Evolutionary conservation across 352 stramenopile genomes (phyloP).

Genomic region (Globisporangium perplexum): DNA sequence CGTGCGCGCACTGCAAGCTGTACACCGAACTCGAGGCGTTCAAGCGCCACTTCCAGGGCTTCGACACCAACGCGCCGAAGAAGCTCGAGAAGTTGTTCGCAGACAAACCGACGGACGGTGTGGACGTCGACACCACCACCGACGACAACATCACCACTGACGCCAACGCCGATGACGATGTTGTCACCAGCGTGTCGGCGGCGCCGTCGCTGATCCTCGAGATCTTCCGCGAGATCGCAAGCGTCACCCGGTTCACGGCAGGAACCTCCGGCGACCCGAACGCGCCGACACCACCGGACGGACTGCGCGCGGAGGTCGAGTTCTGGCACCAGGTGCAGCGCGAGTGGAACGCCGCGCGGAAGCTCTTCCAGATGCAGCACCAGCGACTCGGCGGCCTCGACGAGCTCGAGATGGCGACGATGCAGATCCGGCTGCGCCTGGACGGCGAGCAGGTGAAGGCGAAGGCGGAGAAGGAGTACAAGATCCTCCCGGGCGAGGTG

Average conservation of each 20-base stretch:
- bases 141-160: slow-evolving; percentile 7
- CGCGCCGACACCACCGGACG: slow-evolving; percentile 5
- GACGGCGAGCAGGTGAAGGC: slow-evolving; percentile 32
- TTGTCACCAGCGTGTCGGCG: slow-evolving; percentile 11
- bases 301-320: slow-evolving; percentile 37
- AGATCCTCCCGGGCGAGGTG: slow-evolving; percentile 41
- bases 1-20: slow-evolving; percentile 60
- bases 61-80: slow-evolving; percentile 22
- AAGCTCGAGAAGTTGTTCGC: slow-evolving; percentile 4
- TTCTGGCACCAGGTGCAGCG: slow-evolving; percentile 40
- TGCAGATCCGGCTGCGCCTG: slow-evolving; percentile 49
- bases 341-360: slow-evolving; percentile 51
- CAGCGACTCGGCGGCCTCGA: slow-evolving; percentile 65
- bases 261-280: background rate
- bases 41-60: slow-evolving; percentile 45
- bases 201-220: slow-evolving; percentile 42
- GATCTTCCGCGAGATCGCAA: slow-evolving; percentile 51
- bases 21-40: slow-evolving; percentile 61
- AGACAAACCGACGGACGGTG: background rate
- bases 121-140: too few relatives aligned
- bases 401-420: slow-evolving; percentile 73
- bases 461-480: slow-evolving; percentile 47
- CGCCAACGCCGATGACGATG: slow-evolving; percentile 4
- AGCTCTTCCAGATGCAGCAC: slow-evolving; percentile 66
- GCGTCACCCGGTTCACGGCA: slow-evolving; percentile 15